These are phyloP conservation scores for Xylaria sp. DNA, from an alignment of 2,329 filamentous ascomycete species.

Conservation along the genomic window DNA sequence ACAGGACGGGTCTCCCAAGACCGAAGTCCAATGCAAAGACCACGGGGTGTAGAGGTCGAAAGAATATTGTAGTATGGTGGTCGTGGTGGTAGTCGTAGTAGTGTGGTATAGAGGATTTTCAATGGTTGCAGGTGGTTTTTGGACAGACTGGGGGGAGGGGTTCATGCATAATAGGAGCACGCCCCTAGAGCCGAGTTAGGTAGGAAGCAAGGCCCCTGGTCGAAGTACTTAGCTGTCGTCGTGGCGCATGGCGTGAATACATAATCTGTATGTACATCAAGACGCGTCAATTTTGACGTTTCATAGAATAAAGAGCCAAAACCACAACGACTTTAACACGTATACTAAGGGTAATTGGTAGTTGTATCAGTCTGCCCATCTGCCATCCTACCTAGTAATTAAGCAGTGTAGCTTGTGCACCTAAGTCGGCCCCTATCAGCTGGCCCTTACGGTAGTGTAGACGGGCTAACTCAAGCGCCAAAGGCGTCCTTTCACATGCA, in stretches of 20 bases:
- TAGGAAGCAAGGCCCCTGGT: conserved; percentile 6
- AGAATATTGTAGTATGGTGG: conserved; percentile 3
- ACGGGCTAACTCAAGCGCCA: neutral
- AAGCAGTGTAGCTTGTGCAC: neutral
- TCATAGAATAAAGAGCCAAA: neutral
- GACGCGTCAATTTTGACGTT: conserved; percentile 18
- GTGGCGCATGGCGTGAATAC: conserved; percentile 1
- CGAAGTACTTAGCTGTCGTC: conserved; percentile 8
- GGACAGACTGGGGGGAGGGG: conserved; percentile 30
- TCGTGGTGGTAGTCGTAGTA: neutral
- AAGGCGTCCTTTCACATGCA: conserved; percentile 19
- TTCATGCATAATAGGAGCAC: conserved; percentile 36
- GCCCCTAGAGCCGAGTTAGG: conserved; percentile 25
- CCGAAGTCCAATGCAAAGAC: conserved; percentile 32
- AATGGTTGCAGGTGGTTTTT: conserved; percentile 26
- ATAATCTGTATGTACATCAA: neutral
- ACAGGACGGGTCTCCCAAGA: conserved; percentile 28
- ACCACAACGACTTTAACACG: neutral
- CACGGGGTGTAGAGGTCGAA: conserved; percentile 31
- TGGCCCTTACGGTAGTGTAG: neutral
- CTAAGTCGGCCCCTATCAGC: neutral
- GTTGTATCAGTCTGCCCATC: neutral
- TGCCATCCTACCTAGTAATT: too few species aligned
- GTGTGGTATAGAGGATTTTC: conserved; percentile 26
- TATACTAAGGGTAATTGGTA: neutral